Conservation (phyloP, 345 rosid genomes). For the Cardamine occulta region DNA sequence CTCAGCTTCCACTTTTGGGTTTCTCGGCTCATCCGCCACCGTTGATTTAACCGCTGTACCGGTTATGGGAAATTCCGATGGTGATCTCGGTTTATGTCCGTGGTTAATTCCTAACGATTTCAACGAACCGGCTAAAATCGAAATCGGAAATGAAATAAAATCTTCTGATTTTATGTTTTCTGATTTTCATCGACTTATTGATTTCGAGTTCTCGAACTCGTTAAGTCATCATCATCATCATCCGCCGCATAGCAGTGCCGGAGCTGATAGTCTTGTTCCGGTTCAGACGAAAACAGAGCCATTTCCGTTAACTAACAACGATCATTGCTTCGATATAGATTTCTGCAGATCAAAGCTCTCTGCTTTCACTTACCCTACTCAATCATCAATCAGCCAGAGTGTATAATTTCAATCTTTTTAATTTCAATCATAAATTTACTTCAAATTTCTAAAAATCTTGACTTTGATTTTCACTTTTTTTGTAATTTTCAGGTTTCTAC, state of each 20-base stretch:
- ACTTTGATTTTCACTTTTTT: background rate
- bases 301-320: conserved; percentile 47
- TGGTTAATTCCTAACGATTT: conserved; percentile 45
- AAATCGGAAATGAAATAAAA: conserved; percentile 39
- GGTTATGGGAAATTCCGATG: conserved; percentile 44
- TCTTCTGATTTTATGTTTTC: conserved; percentile 47
- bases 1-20: conserved; percentile 48
- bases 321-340: conserved; percentile 57
- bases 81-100: conserved; percentile 46
- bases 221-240: conserved; percentile 38
- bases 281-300: conserved; percentile 57
- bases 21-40: conserved; percentile 46
- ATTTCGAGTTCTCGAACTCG: conserved; percentile 56
- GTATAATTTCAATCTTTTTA: conserved; percentile 42
- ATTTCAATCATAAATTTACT: background rate
- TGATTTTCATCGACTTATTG: conserved; percentile 64
- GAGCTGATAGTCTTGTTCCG: conserved; percentile 77
- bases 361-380: conserved; percentile 52
- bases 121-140: conserved; percentile 44
- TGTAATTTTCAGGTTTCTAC: conserved; percentile 66
- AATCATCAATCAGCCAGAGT: conserved; percentile 57
- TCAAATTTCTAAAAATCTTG: background rate
- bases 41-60: conserved; percentile 47
- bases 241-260: conserved; percentile 53
- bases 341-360: conserved; percentile 63